A percentile compares a stretch with the other conserved stretches of the same genome.
Evolutionary conservation across 148 eudicot species (phyloP).

Genomic region (Pharnaceum exiguum): DNA sequence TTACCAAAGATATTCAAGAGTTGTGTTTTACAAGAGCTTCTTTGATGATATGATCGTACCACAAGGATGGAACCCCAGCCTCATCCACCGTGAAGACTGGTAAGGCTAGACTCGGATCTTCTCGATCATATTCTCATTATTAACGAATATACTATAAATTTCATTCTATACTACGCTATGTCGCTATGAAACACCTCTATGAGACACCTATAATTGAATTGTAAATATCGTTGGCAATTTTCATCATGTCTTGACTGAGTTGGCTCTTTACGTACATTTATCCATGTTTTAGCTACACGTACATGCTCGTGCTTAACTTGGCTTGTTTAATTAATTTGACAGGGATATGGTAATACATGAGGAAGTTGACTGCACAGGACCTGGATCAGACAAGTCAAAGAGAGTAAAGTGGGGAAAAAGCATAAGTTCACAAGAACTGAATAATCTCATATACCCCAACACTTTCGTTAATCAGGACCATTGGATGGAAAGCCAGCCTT

Average conservation of each 20-base stretch:
- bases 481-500: slow-evolving; percentile 17
- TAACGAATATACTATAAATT: too few relatives aligned
- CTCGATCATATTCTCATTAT: not conserved
- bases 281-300: too few relatives aligned
- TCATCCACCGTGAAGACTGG: not conserved
- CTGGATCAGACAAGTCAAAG: slow-evolving; percentile 12
- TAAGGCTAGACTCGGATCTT: not conserved
- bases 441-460: slow-evolving; percentile 4
- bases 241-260: not conserved
- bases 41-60: slow-evolving; percentile 12
- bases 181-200: too few relatives aligned
- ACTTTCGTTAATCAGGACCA: slow-evolving; percentile 18
- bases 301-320: too few relatives aligned
- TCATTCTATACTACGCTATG: too few relatives aligned
- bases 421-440: not conserved
- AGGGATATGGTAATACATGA: slow-evolving; percentile 7
- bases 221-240: not conserved
- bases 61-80: slow-evolving; percentile 20
- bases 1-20: slow-evolving; percentile 11
- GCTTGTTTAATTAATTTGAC: not conserved
- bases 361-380: slow-evolving; percentile 24
- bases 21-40: slow-evolving; percentile 15
- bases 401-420: slow-evolving; percentile 25
- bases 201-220: too few relatives aligned
- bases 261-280: too few relatives aligned